Evolutionary conservation across 2,329 filamentous ascomycete genomes (phyloP).

Genomic region (Epichloe amarillans): DNA sequence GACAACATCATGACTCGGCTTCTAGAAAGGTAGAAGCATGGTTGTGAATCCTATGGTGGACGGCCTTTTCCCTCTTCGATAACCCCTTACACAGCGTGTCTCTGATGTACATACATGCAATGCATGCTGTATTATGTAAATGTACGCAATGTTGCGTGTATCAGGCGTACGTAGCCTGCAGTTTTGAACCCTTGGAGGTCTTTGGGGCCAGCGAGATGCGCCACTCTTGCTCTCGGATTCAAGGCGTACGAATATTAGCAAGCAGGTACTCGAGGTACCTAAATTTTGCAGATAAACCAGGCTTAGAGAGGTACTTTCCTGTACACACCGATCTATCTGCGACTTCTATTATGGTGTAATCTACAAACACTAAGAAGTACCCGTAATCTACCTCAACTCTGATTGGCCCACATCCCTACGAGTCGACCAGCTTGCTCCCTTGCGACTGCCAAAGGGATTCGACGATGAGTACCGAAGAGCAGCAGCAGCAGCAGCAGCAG

Average conservation of each 20-base stretch:
- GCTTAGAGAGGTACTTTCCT: no score
- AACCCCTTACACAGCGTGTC: background rate
- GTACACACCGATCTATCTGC: no score
- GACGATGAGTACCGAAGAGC: background rate
- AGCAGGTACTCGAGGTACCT: no score
- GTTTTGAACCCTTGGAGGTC: background rate
- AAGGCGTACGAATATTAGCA: no score
- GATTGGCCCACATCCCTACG: no score
- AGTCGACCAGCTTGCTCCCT: background rate
- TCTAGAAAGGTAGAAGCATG: slow-evolving; percentile 1
- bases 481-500: background rate
- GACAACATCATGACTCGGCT: background rate
- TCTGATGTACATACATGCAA: background rate
- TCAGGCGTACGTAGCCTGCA: background rate
- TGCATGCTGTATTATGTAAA: background rate
- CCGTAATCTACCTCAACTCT: no score
- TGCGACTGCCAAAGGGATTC: no score
- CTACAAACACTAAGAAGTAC: no score
- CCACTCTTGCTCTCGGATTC: background rate
- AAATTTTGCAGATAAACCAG: no score
- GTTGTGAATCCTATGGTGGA: background rate
- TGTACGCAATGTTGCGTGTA: background rate
- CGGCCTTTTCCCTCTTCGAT: background rate
- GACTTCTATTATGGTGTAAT: no score
- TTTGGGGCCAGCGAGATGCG: background rate